phyloP scores from a whole-genome alignment of 2,329 filamentous ascomycete genomes.

The Ascochyta fabae region DNA sequence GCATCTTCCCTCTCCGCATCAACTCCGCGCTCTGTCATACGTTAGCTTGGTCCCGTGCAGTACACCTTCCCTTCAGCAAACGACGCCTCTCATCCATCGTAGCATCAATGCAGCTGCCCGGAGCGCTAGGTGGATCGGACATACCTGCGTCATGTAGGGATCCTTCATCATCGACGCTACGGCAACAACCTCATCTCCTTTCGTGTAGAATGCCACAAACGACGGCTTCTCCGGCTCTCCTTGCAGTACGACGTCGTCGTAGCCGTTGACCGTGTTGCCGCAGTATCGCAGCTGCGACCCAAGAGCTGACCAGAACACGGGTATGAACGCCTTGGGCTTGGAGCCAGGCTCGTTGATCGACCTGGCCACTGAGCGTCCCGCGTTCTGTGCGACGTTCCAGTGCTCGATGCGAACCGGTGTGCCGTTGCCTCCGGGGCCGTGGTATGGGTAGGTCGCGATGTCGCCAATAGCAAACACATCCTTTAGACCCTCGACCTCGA shows the following conservation, averaged over 20 bases:
- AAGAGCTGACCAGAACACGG: conserved; percentile 95
- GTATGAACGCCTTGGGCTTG: conserved; percentile 77
- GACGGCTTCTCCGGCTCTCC: conserved; percentile 74
- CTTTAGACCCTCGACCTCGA: conserved; percentile 75
- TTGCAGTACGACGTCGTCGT: conserved; percentile 82
- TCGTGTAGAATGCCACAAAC: conserved; percentile 88
- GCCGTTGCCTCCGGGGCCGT: conserved; percentile 82
- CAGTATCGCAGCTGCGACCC: conserved; percentile 91
- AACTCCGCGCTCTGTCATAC: conserved; percentile 74
- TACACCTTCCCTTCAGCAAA: not conserved
- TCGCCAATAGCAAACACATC: conserved; percentile 94
- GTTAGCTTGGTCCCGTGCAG: conserved; percentile 1
- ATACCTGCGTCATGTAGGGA: conserved; percentile 70
- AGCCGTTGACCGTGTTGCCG: conserved; percentile 82
- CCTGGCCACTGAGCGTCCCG: conserved; percentile 78
- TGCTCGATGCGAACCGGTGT: conserved; percentile 86
- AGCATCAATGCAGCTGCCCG: not conserved
- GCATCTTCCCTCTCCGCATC: conserved; percentile 84
- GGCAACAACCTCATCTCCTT: conserved; percentile 85
- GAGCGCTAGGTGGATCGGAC: not conserved
- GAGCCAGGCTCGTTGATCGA: conserved; percentile 73
- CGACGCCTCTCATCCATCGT: not conserved
- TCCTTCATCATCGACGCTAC: conserved; percentile 91
- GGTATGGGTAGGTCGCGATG: conserved; percentile 93
- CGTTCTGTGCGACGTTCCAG: conserved; percentile 97